Evolutionary conservation across 306 rosid genomes (phyloP).

Genomic region (Corylus heterophylla): DNA sequence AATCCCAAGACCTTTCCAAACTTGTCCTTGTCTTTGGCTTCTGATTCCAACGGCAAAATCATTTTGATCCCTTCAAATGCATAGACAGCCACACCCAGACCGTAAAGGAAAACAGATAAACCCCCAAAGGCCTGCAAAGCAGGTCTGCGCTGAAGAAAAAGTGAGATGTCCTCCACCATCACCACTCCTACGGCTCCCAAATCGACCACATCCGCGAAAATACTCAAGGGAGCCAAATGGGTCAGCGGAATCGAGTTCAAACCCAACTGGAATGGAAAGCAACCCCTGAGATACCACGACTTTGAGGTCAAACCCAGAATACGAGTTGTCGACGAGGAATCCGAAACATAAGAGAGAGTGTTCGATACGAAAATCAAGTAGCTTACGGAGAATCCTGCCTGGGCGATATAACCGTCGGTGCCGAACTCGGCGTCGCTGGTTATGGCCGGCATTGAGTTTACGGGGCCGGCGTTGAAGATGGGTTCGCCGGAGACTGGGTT

Average conservation of each 20-base stretch:
- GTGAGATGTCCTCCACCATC: slow-evolving; percentile 59
- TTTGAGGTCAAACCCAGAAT: slow-evolving; percentile 51
- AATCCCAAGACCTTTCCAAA: slow-evolving; percentile 58
- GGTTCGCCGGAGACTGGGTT: too few relatives aligned
- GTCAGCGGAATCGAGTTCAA: slow-evolving; percentile 66
- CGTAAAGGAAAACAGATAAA: slow-evolving; percentile 58
- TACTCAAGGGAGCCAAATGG: slow-evolving; percentile 74
- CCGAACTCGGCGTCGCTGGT: too few relatives aligned
- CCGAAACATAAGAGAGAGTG: slow-evolving; percentile 42
- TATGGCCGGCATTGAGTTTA: too few relatives aligned
- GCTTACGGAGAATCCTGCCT: slow-evolving; percentile 70
- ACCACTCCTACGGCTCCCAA: slow-evolving; percentile 57
- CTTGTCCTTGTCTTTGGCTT: slow-evolving; percentile 53
- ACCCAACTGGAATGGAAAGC: slow-evolving; percentile 73
- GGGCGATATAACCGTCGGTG: slow-evolving; percentile 30
- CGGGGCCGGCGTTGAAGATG: too few relatives aligned
- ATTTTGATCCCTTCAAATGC: slow-evolving; percentile 77
- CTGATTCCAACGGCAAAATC: slow-evolving; percentile 67
- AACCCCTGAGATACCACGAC: slow-evolving; percentile 51
- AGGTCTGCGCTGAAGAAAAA: slow-evolving; percentile 41
- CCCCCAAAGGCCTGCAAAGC: slow-evolving; percentile 55
- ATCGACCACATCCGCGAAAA: slow-evolving; percentile 67
- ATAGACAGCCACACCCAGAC: slow-evolving; percentile 75
- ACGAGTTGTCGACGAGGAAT: background rate
- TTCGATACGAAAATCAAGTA: slow-evolving; percentile 64